Base-by-base conservation (phyloP, 2,329 filamentous ascomycete genomes). In the Myriangium duriaei region DNA sequence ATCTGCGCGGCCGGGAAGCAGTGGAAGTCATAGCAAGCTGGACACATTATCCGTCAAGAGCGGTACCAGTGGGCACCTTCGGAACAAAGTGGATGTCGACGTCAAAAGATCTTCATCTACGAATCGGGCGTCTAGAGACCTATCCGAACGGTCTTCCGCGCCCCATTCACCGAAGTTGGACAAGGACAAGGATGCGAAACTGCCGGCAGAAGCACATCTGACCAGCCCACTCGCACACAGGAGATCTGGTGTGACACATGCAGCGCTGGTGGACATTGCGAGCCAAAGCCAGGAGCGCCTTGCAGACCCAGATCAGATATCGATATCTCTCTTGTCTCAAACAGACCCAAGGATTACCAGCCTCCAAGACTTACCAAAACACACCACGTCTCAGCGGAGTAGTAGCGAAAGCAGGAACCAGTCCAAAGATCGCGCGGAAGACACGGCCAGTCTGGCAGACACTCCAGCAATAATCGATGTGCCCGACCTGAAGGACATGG, bases 1-100 rank as follows among this genome's bases (percentile, higher is more conserved):
- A 40, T 86, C 79, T 0, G 83, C 92, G n/a, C 80, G 79, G 11
- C 81, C 69, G 11, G 72, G 69, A 30, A 79, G 44, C 24, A 40
- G 44, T 6, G 39, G 38, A 1, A 45, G 41, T 32, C 18, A 45
- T 43, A 52, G 57, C 11, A 48, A 44, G 30, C 14, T 45, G 9
- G 54, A 57, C 31, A 48, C 53, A 39, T 45, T 38, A 11, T 51
- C 45, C n/a, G 40, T 49, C n/a, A 43, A 38, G n/a, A 44, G 48
- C 41, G n/a, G 38, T n/a, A 32, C 39, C 4, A 26, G 21, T 26
- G 21, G 21, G 18, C 36, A 32, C 11, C 17, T 33, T 9, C 30
- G 36, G 9, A 19, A 12, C 12, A 32, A 18, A n/a, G 36, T 33
- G 12, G 36, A 39, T 6, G 12, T 11, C 3, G 36, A 39, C 6